These are phyloP conservation scores for Albifimbria verrucaria DNA, from an alignment of 2,329 filamentous ascomycete species.

Conservation along the genomic window DNA sequence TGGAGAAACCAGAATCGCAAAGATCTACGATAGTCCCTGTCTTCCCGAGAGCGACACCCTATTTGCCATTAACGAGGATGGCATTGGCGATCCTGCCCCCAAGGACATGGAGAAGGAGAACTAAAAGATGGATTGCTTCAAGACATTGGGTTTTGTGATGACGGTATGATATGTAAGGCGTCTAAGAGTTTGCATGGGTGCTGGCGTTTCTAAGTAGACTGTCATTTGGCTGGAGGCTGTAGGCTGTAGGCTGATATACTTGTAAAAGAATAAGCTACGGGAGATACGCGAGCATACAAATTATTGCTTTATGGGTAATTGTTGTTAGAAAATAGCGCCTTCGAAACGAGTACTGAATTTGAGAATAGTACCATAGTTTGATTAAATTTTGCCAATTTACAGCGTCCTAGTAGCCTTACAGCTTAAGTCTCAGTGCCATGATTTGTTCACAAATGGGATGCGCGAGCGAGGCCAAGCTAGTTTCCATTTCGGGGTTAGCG, in stretches of 20 bases:
- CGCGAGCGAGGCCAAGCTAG: constrained; percentile 20
- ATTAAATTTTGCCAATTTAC: too few relatives aligned
- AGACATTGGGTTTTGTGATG: constrained; percentile 8
- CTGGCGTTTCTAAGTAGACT: constrained; percentile 25
- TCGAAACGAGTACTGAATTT: too few relatives aligned
- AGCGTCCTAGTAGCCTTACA: too few relatives aligned
- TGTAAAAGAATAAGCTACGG: too few relatives aligned
- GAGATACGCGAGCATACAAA: too few relatives aligned
- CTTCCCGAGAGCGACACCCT: constrained; percentile 93
- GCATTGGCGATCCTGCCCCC: constrained; percentile 90
- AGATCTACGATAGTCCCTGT: constrained; percentile 98
- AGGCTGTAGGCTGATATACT: constrained; percentile 1
- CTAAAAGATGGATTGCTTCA: not conserved
- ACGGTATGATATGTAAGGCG: constrained; percentile 18
- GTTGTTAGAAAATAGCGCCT: too few relatives aligned
- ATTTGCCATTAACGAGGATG: constrained; percentile 96
- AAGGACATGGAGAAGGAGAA: constrained; percentile 90
- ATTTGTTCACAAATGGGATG: too few relatives aligned
- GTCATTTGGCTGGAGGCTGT: too few relatives aligned
- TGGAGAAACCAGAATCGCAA: constrained; percentile 93
- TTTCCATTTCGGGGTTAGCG: constrained; percentile 34
- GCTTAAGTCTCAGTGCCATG: too few relatives aligned
- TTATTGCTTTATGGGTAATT: too few relatives aligned
- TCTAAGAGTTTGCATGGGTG: constrained; percentile 20
- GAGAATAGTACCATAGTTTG: too few relatives aligned